Percentiles rank a stretch among this genome's conserved stretches.
Evolutionary conservation across 2,329 filamentous ascomycete species (phyloP).

Genomic region (Trichoderma sp.): DNA sequence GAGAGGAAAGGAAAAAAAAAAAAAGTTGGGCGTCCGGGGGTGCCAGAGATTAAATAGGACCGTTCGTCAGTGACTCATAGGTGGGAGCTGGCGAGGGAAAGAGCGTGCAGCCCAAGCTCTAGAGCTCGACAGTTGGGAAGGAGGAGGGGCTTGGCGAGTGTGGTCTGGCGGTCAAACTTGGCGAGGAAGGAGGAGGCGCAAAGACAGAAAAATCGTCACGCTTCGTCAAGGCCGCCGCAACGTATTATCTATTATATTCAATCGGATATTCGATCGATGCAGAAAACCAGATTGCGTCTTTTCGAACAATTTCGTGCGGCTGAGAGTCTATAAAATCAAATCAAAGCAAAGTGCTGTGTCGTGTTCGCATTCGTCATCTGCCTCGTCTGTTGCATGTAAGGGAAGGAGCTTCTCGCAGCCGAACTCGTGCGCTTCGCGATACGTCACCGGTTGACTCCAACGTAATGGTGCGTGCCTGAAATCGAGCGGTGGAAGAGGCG

Average conservation of each 20-base stretch:
- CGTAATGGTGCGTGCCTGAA: not conserved
- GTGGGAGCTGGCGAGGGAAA: not conserved
- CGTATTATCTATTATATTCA: not conserved
- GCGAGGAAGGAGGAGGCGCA: not conserved
- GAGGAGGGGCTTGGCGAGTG: not conserved
- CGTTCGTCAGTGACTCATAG: slow-evolving; percentile 3
- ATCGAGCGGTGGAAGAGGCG: not conserved
- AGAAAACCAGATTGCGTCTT: not conserved
- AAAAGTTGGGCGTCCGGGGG: not conserved
- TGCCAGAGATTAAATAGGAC: slow-evolving; percentile 1
- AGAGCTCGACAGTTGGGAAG: not conserved
- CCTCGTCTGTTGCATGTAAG: not conserved
- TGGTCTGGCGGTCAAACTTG: not conserved
- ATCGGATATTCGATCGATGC: not conserved
- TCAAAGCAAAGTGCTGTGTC: not conserved
- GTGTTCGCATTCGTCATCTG: not conserved
- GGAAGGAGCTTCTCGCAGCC: not conserved
- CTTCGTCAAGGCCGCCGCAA: not conserved
- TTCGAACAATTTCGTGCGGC: not conserved
- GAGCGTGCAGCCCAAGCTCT: not conserved
- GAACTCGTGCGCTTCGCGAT: not conserved
- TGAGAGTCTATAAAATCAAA: not conserved
- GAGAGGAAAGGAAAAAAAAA: not conserved
- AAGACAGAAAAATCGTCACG: not conserved
- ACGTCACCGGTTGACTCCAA: not conserved